phyloP scores from a whole-genome alignment of 768 basidiomycete species.

The Rubroboletus pulcherrimus region DNA sequence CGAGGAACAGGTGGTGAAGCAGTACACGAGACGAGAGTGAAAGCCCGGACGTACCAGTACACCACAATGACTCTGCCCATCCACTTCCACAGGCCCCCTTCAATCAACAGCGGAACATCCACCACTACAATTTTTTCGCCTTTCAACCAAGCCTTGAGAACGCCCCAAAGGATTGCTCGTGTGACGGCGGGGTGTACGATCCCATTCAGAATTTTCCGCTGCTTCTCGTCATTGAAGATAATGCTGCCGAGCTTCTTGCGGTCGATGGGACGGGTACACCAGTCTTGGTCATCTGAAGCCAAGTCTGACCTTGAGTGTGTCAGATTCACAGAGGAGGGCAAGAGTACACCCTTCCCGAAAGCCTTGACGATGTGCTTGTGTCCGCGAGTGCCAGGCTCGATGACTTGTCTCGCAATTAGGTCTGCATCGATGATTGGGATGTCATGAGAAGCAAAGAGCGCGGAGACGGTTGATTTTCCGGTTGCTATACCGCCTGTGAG shows the following conservation, averaged over 20 bases:
- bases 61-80: constrained; percentile 85
- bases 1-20: background rate
- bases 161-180: constrained; percentile 65
- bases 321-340: constrained; percentile 20
- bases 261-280: constrained; percentile 66
- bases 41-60: constrained; percentile 64
- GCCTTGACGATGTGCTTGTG: constrained; percentile 60
- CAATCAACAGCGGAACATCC: constrained; percentile 91
- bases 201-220: constrained; percentile 70
- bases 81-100: constrained; percentile 79
- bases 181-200: constrained; percentile 94
- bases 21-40: background rate
- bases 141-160: constrained; percentile 67
- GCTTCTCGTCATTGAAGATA: constrained; percentile 73
- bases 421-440: constrained; percentile 95
- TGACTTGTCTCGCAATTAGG: constrained; percentile 78
- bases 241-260: constrained; percentile 79
- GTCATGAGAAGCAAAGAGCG: constrained; percentile 56
- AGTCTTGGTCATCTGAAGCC: background rate
- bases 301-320: background rate
- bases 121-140: constrained; percentile 79
- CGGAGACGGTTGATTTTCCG: constrained; percentile 91
- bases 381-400: constrained; percentile 76
- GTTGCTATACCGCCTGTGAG: constrained; percentile 96
- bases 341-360: constrained; percentile 72